A percentile compares a stretch with the other conserved stretches of the same genome.
phyloP scores from a whole-genome alignment of 345 rosid genomes.

The Adansonia digitata region DNA sequence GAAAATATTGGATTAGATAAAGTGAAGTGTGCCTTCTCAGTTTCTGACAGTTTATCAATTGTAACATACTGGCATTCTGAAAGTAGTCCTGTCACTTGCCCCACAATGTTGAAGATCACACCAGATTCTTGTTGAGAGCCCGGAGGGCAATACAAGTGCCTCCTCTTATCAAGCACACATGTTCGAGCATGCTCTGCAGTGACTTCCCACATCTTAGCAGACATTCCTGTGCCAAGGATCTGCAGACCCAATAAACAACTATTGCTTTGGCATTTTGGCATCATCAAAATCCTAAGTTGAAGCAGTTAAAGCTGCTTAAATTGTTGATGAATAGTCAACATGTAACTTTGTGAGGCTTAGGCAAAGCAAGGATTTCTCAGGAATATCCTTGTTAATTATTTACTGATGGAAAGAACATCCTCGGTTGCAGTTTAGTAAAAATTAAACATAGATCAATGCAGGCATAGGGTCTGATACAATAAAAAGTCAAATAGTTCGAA shows the following conservation, averaged over 20 bases:
- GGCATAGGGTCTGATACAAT: background rate
- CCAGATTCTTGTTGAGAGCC: constrained; percentile 58
- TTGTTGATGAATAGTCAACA: background rate
- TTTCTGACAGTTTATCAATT: constrained; percentile 66
- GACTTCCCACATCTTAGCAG: constrained; percentile 98
- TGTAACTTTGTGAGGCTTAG: background rate
- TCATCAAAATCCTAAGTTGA: background rate
- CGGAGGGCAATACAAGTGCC: constrained; percentile 52
- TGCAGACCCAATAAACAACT: constrained; percentile 34
- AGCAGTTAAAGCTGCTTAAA: background rate
- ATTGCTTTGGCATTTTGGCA: background rate
- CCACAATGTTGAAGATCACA: constrained; percentile 89
- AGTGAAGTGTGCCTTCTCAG: constrained; percentile 50
- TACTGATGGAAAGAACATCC: background rate
- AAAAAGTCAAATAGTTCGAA: no score
- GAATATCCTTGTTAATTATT: background rate
- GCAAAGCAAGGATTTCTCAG: background rate
- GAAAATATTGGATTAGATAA: background rate
- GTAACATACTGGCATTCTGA: constrained; percentile 63
- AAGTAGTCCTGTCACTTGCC: constrained; percentile 75
- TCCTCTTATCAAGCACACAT: constrained; percentile 66
- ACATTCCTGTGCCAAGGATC: constrained; percentile 98
- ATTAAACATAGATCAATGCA: background rate
- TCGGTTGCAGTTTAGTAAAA: background rate
- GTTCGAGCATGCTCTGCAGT: constrained; percentile 83